Percentiles rank a stretch among this genome's conserved stretches.
Conservation (phyloP, 208 protist species). For the Trypanosoma boissoni region DNA sequence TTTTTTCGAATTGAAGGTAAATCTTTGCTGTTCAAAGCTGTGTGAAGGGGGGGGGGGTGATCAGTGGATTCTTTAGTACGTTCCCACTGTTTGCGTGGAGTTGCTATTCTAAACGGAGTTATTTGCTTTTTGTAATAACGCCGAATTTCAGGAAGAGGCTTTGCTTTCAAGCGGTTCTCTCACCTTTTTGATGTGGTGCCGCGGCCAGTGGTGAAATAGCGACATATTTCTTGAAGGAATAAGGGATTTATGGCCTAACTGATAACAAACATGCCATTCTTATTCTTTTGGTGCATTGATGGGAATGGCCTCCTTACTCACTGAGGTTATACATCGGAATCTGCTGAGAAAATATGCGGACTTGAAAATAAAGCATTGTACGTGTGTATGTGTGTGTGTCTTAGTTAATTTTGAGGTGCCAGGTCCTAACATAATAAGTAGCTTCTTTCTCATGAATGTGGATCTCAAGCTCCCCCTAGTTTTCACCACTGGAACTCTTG, state of each 20-base stretch:
- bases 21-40: too few relatives aligned
- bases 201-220: constrained; percentile 51
- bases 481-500: constrained; percentile 47
- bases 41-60: constrained; percentile 50
- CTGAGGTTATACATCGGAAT: too few relatives aligned
- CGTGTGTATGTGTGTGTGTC: constrained; percentile 37
- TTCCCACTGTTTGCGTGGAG: constrained; percentile 47
- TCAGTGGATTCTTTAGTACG: constrained; percentile 33
- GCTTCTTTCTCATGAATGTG: constrained; percentile 55
- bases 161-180: constrained; percentile 42
- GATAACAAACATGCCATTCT: constrained; percentile 43
- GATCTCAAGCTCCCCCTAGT: constrained; percentile 52
- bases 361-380: constrained; percentile 29
- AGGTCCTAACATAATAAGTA: constrained; percentile 24
- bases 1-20: too few relatives aligned
- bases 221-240: constrained; percentile 54
- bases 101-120: constrained; percentile 54
- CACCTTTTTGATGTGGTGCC: constrained; percentile 47
- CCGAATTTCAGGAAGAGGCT: constrained; percentile 37
- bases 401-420: constrained; percentile 55
- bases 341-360: constrained; percentile 21
- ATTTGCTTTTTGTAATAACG: constrained; percentile 43
- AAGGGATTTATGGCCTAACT: constrained; percentile 53
- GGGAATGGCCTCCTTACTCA: too few relatives aligned
- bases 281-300: too few relatives aligned